Evolutionary conservation across 1,284 basidiomycete genomes (phyloP).

Genomic region (Apiotrichum gracile): DNA sequence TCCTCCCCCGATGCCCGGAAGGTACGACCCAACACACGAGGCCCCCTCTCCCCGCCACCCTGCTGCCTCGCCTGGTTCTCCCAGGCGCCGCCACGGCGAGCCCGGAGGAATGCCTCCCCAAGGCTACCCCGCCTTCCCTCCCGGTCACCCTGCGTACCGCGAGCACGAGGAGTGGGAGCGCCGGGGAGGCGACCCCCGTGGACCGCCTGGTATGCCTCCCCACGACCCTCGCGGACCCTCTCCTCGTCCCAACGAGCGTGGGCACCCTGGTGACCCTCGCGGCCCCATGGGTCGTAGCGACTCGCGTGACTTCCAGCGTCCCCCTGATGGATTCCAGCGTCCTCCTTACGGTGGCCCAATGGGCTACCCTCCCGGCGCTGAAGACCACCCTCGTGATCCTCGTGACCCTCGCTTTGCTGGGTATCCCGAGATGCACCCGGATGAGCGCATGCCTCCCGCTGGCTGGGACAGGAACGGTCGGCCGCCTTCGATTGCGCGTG

Average conservation of each 20-base stretch:
- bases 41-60: constrained; percentile 17
- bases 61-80: constrained; percentile 28
- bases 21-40: constrained; percentile 33
- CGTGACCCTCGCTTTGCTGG: constrained; percentile 1
- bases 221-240: constrained; percentile 31
- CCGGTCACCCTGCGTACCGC: constrained; percentile 13
- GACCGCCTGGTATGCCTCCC: constrained; percentile 7
- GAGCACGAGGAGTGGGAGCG: constrained; percentile 42
- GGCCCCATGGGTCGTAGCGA: background rate
- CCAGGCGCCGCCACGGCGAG: constrained; percentile 22
- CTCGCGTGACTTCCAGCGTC: background rate
- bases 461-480: constrained; percentile 6
- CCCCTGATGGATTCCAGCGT: background rate
- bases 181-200: constrained; percentile 37
- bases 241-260: constrained; percentile 29
- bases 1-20: background rate
- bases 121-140: constrained; percentile 19
- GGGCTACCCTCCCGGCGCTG: background rate
- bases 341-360: background rate
- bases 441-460: background rate
- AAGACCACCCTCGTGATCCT: background rate
- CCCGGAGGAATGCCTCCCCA: constrained; percentile 11
- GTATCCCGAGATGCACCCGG: constrained; percentile 4
- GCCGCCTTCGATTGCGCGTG: constrained; percentile 9
- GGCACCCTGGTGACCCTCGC: constrained; percentile 5